Evolutionary conservation across 441 rosid genomes (phyloP), one percentile per base, ranked within the genome.

Genomic region (Jatropha multifida): DNA sequence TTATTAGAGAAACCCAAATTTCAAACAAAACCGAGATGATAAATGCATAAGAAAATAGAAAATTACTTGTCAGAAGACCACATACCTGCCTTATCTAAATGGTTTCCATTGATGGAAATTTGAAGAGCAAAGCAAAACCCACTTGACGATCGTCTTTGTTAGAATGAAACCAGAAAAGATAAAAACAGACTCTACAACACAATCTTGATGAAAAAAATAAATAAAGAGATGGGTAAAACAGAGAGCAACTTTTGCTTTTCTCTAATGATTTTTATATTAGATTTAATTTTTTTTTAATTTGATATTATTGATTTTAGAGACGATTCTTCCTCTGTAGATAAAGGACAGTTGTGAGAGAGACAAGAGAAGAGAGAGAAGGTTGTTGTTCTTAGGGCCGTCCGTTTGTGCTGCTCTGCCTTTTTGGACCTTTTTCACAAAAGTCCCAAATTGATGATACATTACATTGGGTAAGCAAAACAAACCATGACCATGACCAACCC

Each of bases 1-100:
- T 54, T 69, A 65, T 65, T 20, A 68, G 3, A 44, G 38, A 26
- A 76, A 68, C 4, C 11, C 42, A 75, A 63, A 79, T 46, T 78
- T 55, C 52, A 80, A 8, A 59, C 8, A 63, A 55, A 13, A 77
- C 61, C 69, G 76, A 65, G 37, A 72, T 72, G 73, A 48, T 41
- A n/a, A 63, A 71, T 42, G 10, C 13, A 23, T 17, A 15, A 27
- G n/a, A 38, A 71, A 65, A 3, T 58, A 14, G 8, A 23, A 17
- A 56, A 74, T 20, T 7, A 5, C 0, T 27, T 49, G 1, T 51
- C 14, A 55, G 65, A 7, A 76, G 65, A 65, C 8, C 8, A 71
- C 84, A 60, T 75, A 86, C 86, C 88, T 61, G 70, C 64, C 72
- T 81, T 71, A 73, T 80, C 83, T 85, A 82, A 78, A 82, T 75